phyloP scores from a whole-genome alignment of 2,329 filamentous ascomycete genomes.

The Amauroascus niger region DNA sequence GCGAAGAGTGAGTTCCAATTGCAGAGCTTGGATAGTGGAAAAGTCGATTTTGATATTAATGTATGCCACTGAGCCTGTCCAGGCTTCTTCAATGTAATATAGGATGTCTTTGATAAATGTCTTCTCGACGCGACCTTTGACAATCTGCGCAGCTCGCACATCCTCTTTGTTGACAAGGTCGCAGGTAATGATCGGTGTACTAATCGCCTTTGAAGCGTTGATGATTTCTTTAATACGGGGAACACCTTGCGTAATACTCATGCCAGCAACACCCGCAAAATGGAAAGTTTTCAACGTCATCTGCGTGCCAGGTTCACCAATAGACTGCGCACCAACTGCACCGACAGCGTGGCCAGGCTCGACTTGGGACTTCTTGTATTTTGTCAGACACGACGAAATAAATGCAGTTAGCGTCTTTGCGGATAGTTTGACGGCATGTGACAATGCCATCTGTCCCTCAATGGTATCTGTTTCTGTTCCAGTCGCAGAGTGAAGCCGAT shows the following conservation, averaged over 20 bases:
- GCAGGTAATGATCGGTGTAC: conserved; percentile 86
- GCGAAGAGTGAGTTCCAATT: conserved; percentile 63
- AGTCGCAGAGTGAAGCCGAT: conserved; percentile 43
- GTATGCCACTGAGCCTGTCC: conserved; percentile 65
- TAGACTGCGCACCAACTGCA: conserved; percentile 92
- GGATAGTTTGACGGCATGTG: conserved; percentile 78
- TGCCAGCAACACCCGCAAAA: conserved; percentile 98
- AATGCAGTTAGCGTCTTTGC: conserved; percentile 63
- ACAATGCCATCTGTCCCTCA: conserved; percentile 34
- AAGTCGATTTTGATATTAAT: conserved; percentile 75
- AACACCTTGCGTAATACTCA: conserved; percentile 99
- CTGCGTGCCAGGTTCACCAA: conserved; percentile 94
- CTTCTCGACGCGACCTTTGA: conserved; percentile 91
- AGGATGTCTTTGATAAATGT: conserved; percentile 78
- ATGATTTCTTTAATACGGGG: conserved; percentile 99
- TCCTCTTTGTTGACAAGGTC: conserved; percentile 65
- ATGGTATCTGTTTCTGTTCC: conserved; percentile 26
- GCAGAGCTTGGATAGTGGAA: conserved; percentile 66
- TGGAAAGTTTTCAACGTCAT: conserved; percentile 99
- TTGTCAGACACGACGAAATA: conserved; percentile 70
- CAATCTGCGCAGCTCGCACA: conserved; percentile 73
- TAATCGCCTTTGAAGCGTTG: conserved; percentile 90
- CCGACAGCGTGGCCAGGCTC: conserved; percentile 94
- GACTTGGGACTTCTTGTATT: conserved; percentile 83
- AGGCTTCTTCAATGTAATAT: conserved; percentile 75